A percentile compares a stretch with the other conserved stretches of the same genome.
These are phyloP conservation scores for Conticribra guillardii DNA, from an alignment of 108 stramenopile species.

Conservation along the genomic window DNA sequence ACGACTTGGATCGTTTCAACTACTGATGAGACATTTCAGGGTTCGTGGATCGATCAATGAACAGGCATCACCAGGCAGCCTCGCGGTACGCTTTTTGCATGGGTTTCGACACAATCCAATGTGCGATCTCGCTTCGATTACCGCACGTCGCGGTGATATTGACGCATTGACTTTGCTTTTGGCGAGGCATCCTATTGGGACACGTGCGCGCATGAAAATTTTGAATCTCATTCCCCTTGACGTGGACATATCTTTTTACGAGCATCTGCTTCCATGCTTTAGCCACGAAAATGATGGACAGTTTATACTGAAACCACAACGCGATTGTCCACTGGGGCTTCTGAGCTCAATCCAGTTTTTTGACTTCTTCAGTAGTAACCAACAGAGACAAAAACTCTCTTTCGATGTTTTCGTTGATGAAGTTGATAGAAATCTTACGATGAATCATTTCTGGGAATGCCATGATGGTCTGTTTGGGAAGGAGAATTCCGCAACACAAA, in stretches of 20 bases:
- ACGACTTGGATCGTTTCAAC: conserved; percentile 59
- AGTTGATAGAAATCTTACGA: conserved; percentile 22
- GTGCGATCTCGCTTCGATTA: conserved; percentile 40
- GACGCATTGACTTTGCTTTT: conserved; percentile 55
- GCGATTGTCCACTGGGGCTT: conserved; percentile 6
- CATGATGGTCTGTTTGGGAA: not conserved
- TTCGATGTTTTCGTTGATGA: conserved; percentile 33
- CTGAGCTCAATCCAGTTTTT: conserved; percentile 41
- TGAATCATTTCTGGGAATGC: conserved; percentile 5
- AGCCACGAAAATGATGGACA: not conserved
- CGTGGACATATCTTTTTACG: conserved; percentile 48
- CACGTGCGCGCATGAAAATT: conserved; percentile 41
- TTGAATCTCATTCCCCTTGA: conserved; percentile 57
- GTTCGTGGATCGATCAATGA: conserved; percentile 11
- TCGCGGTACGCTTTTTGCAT: conserved; percentile 42
- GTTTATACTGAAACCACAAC: conserved; percentile 13
- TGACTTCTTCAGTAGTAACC: conserved; percentile 34
- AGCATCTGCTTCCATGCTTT: conserved; percentile 62
- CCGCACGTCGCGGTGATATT: conserved; percentile 65
- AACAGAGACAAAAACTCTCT: conserved; percentile 4
- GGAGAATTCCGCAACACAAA: not conserved
- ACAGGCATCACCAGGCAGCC: not conserved
- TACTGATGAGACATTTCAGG: conserved; percentile 46
- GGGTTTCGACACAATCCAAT: conserved; percentile 46
- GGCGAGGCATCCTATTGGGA: conserved; percentile 51